Percentiles rank a stretch among this genome's conserved stretches.
Evolutionary conservation across 2,329 filamentous ascomycete species (phyloP).

Genomic region (Trichoderma hamatum): DNA sequence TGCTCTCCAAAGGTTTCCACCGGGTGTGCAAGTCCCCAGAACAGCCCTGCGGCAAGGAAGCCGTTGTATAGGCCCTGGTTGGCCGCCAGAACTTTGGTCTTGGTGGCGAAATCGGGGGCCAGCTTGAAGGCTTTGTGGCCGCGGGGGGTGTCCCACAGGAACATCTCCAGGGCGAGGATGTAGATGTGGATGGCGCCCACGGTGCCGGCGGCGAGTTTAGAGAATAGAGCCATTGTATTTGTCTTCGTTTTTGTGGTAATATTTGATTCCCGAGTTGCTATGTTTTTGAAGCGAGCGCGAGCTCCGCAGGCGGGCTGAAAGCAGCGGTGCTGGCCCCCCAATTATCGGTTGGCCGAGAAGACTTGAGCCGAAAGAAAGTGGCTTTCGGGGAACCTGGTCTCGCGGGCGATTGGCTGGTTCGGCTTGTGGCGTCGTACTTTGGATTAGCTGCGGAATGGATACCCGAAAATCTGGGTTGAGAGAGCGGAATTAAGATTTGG

Average conservation of each 20-base stretch:
- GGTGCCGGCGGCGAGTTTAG: slow-evolving; percentile 41
- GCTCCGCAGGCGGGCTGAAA: background rate
- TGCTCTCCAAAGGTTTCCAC: slow-evolving; percentile 46
- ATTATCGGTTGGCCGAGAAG: slow-evolving; percentile 13
- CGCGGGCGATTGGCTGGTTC: background rate
- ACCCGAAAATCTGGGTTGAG: background rate
- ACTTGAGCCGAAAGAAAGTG: background rate
- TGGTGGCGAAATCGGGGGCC: slow-evolving; percentile 48
- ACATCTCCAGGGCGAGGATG: slow-evolving; percentile 54
- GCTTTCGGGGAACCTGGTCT: background rate
- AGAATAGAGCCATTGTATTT: slow-evolving; percentile 31
- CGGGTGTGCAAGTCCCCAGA: slow-evolving; percentile 53
- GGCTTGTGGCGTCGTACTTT: background rate
- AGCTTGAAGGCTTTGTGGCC: slow-evolving; percentile 51
- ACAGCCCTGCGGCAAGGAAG: slow-evolving; percentile 53
- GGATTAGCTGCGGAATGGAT: background rate
- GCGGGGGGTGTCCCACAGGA: slow-evolving; percentile 52
- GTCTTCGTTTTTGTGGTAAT: background rate
- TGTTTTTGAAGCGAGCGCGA: background rate
- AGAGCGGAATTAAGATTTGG: background rate
- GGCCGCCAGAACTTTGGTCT: slow-evolving; percentile 50
- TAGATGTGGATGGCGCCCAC: slow-evolving; percentile 51
- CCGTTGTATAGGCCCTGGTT: slow-evolving; percentile 59
- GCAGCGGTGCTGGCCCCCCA: background rate
- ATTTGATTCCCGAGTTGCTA: background rate